Conservation (phyloP, 2,329 filamentous ascomycete species). For the Bipolaris zeicola region DNA sequence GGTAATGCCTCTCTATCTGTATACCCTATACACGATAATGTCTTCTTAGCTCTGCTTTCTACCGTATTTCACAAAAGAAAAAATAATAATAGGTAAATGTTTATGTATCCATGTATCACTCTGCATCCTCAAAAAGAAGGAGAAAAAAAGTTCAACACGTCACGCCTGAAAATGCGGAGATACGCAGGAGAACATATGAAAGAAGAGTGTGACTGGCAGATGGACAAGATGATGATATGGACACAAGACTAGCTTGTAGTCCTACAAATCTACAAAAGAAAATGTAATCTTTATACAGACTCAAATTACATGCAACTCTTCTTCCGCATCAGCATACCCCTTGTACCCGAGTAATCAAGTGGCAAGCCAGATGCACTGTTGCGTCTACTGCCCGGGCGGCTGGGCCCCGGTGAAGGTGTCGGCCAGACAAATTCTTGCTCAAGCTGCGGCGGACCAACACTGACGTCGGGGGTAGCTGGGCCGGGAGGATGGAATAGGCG, state of each 20-base stretch:
- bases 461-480: constrained; percentile 23
- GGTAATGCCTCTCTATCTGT: too few species aligned
- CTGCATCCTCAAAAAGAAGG: too few species aligned
- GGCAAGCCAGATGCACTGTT: constrained; percentile 24
- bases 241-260: background rate
- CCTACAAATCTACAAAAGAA: constrained; percentile 4
- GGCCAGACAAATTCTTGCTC: background rate
- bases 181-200: background rate
- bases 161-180: background rate
- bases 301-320: constrained; percentile 15
- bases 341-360: constrained; percentile 39
- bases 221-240: background rate
- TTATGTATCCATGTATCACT: too few species aligned
- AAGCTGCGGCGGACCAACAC: constrained; percentile 10
- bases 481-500: constrained; percentile 47
- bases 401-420: constrained; percentile 6
- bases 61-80: too few species aligned
- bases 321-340: constrained; percentile 40
- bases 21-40: too few species aligned
- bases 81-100: too few species aligned
- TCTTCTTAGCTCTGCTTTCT: too few species aligned
- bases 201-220: background rate
- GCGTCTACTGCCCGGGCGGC: constrained; percentile 23
- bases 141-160: too few species aligned
- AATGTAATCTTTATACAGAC: background rate